A percentile compares a stretch with the other conserved stretches of the same genome.
These are phyloP conservation scores for Gossypium davidsonii DNA, from an alignment of 441 rosid species.

Conservation along the genomic window DNA sequence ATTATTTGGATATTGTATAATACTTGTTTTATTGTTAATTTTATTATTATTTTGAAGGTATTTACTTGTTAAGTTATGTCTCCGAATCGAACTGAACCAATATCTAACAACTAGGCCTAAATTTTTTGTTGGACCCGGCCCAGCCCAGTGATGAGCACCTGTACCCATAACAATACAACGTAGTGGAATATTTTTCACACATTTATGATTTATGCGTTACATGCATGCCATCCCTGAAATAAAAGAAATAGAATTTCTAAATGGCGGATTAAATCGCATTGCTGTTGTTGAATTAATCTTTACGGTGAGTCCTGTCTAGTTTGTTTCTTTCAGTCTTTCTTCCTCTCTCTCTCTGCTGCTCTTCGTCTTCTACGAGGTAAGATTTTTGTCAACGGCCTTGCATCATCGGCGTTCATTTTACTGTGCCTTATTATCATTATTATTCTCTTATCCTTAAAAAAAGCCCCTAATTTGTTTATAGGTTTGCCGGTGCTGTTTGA, in stretches of 20 bases:
- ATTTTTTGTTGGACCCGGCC: no score
- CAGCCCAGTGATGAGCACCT: no score
- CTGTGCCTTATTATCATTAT: not conserved
- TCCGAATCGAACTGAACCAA: accelerated
- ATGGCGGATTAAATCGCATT: no score
- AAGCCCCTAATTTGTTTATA: not conserved
- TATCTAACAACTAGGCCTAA: accelerated
- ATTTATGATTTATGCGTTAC: no score
- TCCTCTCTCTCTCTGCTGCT: not conserved
- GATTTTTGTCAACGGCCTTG: not conserved
- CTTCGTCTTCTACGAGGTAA: not conserved
- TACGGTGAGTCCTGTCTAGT: not conserved
- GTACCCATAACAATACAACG: no score
- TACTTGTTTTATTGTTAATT: no score
- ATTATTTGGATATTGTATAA: no score
- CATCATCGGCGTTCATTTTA: not conserved
- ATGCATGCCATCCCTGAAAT: no score
- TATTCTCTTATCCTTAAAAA: not conserved
- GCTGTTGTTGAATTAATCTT: not conserved
- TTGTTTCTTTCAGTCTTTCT: not conserved
- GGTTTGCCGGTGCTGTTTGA: not conserved
- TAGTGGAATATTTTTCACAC: no score
- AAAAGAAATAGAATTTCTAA: no score
- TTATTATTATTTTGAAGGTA: no score
- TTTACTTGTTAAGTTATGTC: no score